Conservation (phyloP, 495 filamentous ascomycete species). For the Platismatia glauca region DNA sequence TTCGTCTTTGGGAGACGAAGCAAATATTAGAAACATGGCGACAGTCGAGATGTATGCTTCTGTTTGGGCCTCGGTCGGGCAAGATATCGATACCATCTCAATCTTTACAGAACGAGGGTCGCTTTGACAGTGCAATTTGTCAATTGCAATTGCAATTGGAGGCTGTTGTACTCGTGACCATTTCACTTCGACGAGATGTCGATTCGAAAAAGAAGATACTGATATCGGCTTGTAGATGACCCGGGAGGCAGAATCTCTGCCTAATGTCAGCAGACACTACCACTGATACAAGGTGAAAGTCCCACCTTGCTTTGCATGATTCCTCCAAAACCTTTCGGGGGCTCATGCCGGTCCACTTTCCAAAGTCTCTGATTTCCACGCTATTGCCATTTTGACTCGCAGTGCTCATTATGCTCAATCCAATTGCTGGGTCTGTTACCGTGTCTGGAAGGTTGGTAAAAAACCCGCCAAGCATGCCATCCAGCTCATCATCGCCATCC, state of each 20-base stretch:
- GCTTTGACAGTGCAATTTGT: constrained; percentile 36
- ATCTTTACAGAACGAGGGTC: constrained; percentile 42
- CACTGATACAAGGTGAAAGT: not conserved
- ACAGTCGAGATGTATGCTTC: constrained; percentile 77
- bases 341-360: constrained; percentile 61
- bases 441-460: constrained; percentile 17
- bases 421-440: constrained; percentile 1
- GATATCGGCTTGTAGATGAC: constrained; percentile 61
- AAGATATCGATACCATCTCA: constrained; percentile 67
- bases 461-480: constrained; percentile 17
- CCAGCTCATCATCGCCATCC: constrained; percentile 4
- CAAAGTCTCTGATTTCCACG: constrained; percentile 70
- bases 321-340: constrained; percentile 74
- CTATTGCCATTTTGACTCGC: constrained; percentile 23
- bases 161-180: constrained; percentile 74
- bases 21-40: constrained; percentile 72
- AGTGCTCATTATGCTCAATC: constrained; percentile 1
- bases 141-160: constrained; percentile 33
- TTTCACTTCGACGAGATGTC: constrained; percentile 60
- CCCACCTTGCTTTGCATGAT: constrained; percentile 71
- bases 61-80: constrained; percentile 68
- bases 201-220: constrained; percentile 59
- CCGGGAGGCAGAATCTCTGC: constrained; percentile 57
- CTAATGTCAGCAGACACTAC: constrained; percentile 9
- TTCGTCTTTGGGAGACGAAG: constrained; percentile 68